phyloP scores from a whole-genome alignment of 352 stramenopile genomes.

The Phytophthora rubi region DNA sequence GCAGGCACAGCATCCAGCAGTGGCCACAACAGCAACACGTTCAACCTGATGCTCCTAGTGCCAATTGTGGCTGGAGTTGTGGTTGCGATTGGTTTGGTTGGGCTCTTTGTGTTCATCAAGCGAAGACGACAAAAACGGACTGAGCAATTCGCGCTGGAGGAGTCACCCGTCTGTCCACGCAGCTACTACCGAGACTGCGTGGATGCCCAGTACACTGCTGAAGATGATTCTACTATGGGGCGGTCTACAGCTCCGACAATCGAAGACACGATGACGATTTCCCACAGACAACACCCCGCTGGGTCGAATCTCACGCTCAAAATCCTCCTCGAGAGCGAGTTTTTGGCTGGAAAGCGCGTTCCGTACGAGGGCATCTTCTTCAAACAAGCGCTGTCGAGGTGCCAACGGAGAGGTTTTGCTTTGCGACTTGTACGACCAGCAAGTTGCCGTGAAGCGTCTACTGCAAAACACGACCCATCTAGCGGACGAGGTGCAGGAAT shows the following conservation, averaged over 20 bases:
- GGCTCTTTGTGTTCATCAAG: conserved; percentile 14
- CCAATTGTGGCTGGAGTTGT: conserved; percentile 27
- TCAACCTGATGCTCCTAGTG: conserved; percentile 19
- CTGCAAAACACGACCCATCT: conserved; percentile 33
- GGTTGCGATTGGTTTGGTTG: conserved; percentile 21
- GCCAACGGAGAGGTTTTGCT: conserved; percentile 63
- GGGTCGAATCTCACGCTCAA: conserved; percentile 26
- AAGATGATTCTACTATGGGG: neutral
- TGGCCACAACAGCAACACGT: neutral
- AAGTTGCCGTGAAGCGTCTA: conserved; percentile 55
- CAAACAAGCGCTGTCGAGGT: conserved; percentile 40
- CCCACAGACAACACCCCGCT: conserved; percentile 1
- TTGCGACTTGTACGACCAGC: conserved; percentile 32
- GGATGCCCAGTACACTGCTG: neutral
- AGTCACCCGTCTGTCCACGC: conserved; percentile 11
- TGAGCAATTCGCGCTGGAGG: conserved; percentile 13
- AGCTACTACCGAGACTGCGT: neutral
- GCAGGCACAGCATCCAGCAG: neutral
- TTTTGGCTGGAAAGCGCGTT: conserved; percentile 23
- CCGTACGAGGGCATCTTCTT: conserved; percentile 36
- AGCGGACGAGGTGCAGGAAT: conserved; percentile 43
- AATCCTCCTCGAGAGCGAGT: conserved; percentile 25
- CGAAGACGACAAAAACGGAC: conserved; percentile 13
- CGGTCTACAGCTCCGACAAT: conserved; percentile 2
- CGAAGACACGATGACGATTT: conserved; percentile 13